phyloP scores from a whole-genome alignment of 2,329 filamentous ascomycete genomes.

The Epichloe festucae region DNA sequence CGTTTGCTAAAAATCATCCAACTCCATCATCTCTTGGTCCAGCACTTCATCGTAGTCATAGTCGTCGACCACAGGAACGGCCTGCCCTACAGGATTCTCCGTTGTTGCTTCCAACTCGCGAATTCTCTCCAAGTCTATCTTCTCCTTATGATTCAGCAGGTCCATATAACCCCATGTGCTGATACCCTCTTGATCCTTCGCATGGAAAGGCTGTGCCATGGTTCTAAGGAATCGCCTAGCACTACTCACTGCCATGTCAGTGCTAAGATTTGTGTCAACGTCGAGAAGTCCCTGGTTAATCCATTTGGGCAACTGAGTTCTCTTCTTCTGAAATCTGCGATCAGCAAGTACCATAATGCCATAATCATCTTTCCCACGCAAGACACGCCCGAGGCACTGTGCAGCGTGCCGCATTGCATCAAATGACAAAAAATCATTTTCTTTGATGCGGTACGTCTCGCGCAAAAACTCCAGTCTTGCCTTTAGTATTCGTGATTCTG shows the following conservation, averaged over 20 bases:
- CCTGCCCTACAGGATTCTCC: conserved; percentile 13
- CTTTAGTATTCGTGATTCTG: conserved; percentile 92
- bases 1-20: conserved; percentile 22
- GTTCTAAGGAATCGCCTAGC: conserved; percentile 80
- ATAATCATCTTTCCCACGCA: conserved; percentile 96
- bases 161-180: conserved; percentile 82
- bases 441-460: conserved; percentile 90
- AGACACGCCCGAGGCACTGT: conserved; percentile 86
- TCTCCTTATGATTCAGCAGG: conserved; percentile 64
- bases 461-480: conserved; percentile 90
- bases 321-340: conserved; percentile 83
- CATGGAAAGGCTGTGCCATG: conserved; percentile 83
- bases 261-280: conserved; percentile 78
- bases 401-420: conserved; percentile 99
- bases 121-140: conserved; percentile 56
- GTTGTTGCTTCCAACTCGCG: conserved; percentile 40
- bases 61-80: conserved; percentile 18
- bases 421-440: conserved; percentile 97
- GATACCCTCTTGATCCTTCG: conserved; percentile 78
- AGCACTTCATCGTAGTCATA: conserved; percentile 40
- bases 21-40: conserved; percentile 43
- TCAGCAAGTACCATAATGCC: conserved; percentile 99
- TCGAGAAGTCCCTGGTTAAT: conserved; percentile 81
- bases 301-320: conserved; percentile 87
- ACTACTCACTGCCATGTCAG: conserved; percentile 83